Base-by-base conservation (phyloP, 2,329 filamentous ascomycete species). In the Fusarium mundagurra region DNA sequence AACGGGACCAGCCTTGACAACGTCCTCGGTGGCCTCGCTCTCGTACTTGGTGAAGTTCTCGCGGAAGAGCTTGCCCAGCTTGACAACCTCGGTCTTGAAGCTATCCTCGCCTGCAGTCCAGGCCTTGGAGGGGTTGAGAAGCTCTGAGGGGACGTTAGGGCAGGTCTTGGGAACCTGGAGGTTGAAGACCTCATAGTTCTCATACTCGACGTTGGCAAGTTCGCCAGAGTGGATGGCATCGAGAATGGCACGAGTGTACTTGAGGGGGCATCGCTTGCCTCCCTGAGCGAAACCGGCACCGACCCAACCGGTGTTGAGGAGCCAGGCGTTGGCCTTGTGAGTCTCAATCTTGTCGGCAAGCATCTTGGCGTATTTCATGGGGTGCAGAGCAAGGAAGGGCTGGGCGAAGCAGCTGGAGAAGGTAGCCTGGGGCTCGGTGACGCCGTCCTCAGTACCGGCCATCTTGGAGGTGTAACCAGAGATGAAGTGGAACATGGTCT, bases 401-500 rank as follows among this genome's bases (percentile, higher is more conserved):
- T 99, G 96, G 64, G 96, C 96, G 86, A 99, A 99, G 91, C 96
- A 99, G 61, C 95, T 97, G 33, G 95, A 98, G 92, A 99, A 99
- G 81, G 96, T 99, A 31, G 96, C 96, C 86, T 98, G 94, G 75
- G 96, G 96, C 87, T 99, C 96, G 16, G 94, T 97, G 76, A 99
- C 92, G 81, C 96, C 96, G 76, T 98, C 94, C 87, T 99, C 96
- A 39, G 96, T 99, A 81, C 96, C 96, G 76, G 96, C 96, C 96
- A 99, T 99, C 92, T 99, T 99, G 82, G 96, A 98, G 75, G 96
- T 99, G 90, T 99, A 99, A 79, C 96, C 96, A 24, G 94, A 97
- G 86, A 99, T 99, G 92, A 99, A 99, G 90, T 99, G 96, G 92
- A 98, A 99, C 96, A 99, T 98, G 84, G 95, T 98, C 88, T 98